These are phyloP conservation scores for Myxozyma udenii DNA, from an alignment of 805 yeast species.

Conservation along the genomic window DNA sequence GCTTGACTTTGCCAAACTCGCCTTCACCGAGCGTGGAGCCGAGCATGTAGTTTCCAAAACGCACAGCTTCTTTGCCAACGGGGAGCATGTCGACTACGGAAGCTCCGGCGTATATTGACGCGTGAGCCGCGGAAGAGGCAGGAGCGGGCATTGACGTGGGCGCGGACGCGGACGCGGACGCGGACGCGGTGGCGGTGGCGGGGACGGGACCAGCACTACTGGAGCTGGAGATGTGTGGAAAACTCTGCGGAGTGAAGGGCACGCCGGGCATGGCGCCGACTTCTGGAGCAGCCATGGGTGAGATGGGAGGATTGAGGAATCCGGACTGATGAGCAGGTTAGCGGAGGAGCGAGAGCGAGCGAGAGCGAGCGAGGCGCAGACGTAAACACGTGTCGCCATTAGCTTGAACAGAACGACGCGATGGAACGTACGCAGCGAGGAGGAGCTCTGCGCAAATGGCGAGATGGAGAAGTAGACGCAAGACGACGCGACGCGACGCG, in stretches of 20 bases:
- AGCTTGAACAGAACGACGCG: too few species aligned
- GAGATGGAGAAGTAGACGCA: too few species aligned
- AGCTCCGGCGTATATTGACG: constrained; percentile 8
- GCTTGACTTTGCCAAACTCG: constrained; percentile 94
- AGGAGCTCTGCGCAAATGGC: too few species aligned
- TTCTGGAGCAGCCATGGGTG: background rate
- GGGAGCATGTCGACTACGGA: constrained; percentile 22
- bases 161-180: background rate
- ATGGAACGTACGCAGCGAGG: too few species aligned
- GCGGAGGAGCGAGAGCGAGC: background rate
- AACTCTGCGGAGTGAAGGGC: too few species aligned
- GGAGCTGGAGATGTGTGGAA: constrained; percentile 1
- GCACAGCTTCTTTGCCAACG: constrained; percentile 19
- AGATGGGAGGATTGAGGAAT: background rate
- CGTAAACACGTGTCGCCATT: too few species aligned
- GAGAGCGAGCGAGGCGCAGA: too few species aligned
- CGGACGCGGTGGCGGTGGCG: background rate
- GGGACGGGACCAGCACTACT: background rate
- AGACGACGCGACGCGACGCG: too few species aligned
- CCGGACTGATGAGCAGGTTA: background rate
- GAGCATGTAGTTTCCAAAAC: constrained; percentile 85
- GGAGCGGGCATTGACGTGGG: background rate
- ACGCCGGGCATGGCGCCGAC: too few species aligned
- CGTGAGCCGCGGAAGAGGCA: background rate
- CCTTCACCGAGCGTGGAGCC: constrained; percentile 97